Conservation (phyloP, 768 basidiomycete genomes). For the Kondoa malvinella region DNA sequence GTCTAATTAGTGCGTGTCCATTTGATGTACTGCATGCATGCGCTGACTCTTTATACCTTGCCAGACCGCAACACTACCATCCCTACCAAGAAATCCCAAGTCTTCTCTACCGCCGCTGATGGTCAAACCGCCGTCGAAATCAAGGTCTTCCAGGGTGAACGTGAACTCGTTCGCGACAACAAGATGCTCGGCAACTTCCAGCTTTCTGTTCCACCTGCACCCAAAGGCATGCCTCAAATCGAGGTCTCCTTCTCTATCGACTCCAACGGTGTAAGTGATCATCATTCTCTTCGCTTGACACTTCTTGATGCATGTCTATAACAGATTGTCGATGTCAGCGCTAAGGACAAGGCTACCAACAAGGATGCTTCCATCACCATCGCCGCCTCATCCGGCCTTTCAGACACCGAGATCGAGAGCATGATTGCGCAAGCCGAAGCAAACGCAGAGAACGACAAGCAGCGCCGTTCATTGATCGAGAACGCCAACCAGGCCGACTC, state of each 20-base stretch:
- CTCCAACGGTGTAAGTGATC: slow-evolving; percentile 45
- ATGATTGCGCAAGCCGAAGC: slow-evolving; percentile 92
- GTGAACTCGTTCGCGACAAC: slow-evolving; percentile 95
- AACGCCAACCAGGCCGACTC: slow-evolving; percentile 93
- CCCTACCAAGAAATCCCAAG: slow-evolving; percentile 98
- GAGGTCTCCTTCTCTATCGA: slow-evolving; percentile 93
- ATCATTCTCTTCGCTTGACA: slow-evolving; percentile 24
- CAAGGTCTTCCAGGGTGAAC: slow-evolving; percentile 99
- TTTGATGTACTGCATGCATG: not conserved
- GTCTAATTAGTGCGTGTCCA: slow-evolving; percentile 51
- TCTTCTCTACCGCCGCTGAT: slow-evolving; percentile 96
- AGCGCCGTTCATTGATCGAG: slow-evolving; percentile 70
- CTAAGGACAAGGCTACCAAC: slow-evolving; percentile 49
- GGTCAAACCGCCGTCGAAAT: slow-evolving; percentile 99
- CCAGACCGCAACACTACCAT: slow-evolving; percentile 80
- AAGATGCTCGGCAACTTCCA: slow-evolving; percentile 99
- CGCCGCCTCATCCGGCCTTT: slow-evolving; percentile 88
- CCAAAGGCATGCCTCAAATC: slow-evolving; percentile 67
- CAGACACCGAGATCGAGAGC: slow-evolving; percentile 87
- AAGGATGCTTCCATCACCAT: slow-evolving; percentile 50
- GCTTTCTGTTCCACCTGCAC: slow-evolving; percentile 83
- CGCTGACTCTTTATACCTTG: not conserved
- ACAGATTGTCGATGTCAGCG: slow-evolving; percentile 92
- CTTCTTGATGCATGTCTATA: not conserved
- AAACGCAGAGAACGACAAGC: slow-evolving; percentile 67